phyloP scores from a whole-genome alignment of 257 asterid species.

The Datura wrightii region DNA sequence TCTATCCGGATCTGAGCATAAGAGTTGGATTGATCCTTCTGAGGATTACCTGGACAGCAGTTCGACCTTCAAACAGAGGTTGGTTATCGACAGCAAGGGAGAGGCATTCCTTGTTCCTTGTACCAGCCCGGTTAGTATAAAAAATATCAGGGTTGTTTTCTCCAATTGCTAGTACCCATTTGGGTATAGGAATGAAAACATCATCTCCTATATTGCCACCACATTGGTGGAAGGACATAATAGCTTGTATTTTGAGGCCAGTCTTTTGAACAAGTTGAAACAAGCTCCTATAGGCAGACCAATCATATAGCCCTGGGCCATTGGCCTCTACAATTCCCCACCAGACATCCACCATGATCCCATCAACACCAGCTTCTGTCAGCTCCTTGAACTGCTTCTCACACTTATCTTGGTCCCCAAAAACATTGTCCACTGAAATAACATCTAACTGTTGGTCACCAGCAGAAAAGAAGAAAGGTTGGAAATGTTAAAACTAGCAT shows the following conservation, averaged over 20 bases:
- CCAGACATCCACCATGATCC: slow-evolving; percentile 95
- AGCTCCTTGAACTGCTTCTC: slow-evolving; percentile 67
- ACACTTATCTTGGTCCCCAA: slow-evolving; percentile 51
- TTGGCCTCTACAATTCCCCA: slow-evolving; percentile 79
- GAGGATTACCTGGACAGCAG: slow-evolving; percentile 64
- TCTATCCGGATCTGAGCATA: not conserved
- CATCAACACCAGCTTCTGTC: slow-evolving; percentile 66
- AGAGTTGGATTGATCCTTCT: slow-evolving; percentile 7
- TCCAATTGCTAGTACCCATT: slow-evolving; percentile 66
- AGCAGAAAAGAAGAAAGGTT: slow-evolving; percentile 5
- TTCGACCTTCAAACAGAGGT: slow-evolving; percentile 71
- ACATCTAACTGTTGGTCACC: slow-evolving; percentile 58
- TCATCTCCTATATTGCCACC: slow-evolving; percentile 84
- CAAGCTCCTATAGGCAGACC: slow-evolving; percentile 70
- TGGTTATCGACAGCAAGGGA: slow-evolving; percentile 74
- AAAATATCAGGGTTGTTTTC: slow-evolving; percentile 62
- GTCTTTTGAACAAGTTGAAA: slow-evolving; percentile 59
- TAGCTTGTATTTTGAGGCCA: slow-evolving; percentile 69
- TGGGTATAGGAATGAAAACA: slow-evolving; percentile 66
- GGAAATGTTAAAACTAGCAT: slow-evolving; percentile 21
- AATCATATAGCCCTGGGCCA: slow-evolving; percentile 66
- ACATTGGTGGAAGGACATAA: slow-evolving; percentile 93
- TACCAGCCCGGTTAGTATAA: slow-evolving; percentile 65
- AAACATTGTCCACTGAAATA: slow-evolving; percentile 59
- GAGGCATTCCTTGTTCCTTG: slow-evolving; percentile 61